Evolutionary conservation across 495 filamentous ascomycete species (phyloP).

Genomic region (Podospora pseudoanserina): DNA sequence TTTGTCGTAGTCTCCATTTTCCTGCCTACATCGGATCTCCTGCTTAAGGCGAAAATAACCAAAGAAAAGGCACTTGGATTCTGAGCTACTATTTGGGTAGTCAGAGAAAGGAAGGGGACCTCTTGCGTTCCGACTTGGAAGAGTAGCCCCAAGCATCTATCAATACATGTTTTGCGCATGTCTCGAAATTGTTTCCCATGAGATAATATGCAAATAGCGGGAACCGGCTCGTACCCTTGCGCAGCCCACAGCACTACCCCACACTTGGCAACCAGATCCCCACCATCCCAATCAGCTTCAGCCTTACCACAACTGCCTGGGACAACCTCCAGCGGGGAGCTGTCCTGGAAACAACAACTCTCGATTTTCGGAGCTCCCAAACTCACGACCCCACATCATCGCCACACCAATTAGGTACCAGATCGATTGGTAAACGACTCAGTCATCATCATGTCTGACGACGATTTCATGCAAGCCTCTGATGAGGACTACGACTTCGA

Average conservation of each 20-base stretch:
- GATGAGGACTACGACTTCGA: slow-evolving; percentile 97
- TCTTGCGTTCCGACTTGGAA: no score
- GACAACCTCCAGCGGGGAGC: slow-evolving; percentile 3
- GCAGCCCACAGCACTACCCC: slow-evolving; percentile 13
- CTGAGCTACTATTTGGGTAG: no score
- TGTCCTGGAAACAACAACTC: slow-evolving; percentile 1
- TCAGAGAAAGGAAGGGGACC: no score
- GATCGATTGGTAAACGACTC: neutral
- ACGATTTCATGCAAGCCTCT: slow-evolving; percentile 97
- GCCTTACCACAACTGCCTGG: slow-evolving; percentile 18
- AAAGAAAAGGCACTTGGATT: no score
- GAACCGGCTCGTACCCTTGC: neutral
- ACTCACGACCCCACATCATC: neutral
- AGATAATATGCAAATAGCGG: neutral
- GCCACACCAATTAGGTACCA: neutral
- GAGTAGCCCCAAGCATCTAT: no score
- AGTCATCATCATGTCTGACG: slow-evolving; percentile 78
- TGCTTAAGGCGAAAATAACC: no score
- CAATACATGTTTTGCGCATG: no score
- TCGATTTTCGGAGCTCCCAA: neutral
- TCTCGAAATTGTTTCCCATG: no score
- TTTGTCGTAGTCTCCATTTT: no score
- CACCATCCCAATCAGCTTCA: slow-evolving; percentile 18
- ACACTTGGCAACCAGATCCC: slow-evolving; percentile 14
- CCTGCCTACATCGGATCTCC: no score